phyloP scores from a whole-genome alignment of 306 rosid genomes.

The Heteromeles arbutifolia region DNA sequence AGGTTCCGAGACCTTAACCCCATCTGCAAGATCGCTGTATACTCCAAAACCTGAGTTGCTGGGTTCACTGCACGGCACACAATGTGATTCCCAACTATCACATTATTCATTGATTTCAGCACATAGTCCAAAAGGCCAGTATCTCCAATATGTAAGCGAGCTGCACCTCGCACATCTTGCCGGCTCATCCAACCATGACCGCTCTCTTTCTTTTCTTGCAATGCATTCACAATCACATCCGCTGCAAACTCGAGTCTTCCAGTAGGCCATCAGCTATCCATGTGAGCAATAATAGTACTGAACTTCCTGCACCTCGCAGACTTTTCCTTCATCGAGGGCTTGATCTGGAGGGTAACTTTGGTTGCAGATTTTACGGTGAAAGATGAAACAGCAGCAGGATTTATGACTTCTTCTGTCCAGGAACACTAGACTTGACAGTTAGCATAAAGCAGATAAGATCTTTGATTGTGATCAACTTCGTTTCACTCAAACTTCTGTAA shows the following conservation, averaged over 20 bases:
- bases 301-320: conserved; percentile 53
- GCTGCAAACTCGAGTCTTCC: conserved; percentile 76
- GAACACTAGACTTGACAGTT: conserved; percentile 53
- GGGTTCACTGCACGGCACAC: conserved; percentile 78
- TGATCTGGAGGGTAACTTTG: conserved; percentile 26
- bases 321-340: conserved; percentile 48
- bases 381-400: conserved; percentile 16
- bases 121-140: conserved; percentile 87
- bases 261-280: conserved; percentile 94
- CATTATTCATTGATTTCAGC: conserved; percentile 74
- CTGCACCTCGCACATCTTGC: conserved; percentile 83
- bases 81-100: conserved; percentile 55
- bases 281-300: conserved; percentile 42
- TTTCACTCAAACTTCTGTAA: conserved; percentile 77
- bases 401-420: conserved; percentile 25
- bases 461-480: conserved; percentile 49
- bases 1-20: conserved; percentile 27
- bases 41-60: conserved; percentile 58
- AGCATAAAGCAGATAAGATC: conserved; percentile 84
- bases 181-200: conserved; percentile 72
- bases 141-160: conserved; percentile 83
- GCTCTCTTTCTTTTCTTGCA: conserved; percentile 56
- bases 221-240: conserved; percentile 70
- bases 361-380: conserved; percentile 26
- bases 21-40: conserved; percentile 47